Evolutionary conservation across 345 rosid genomes (phyloP).

Genomic region (Gossypium turneri): DNA sequence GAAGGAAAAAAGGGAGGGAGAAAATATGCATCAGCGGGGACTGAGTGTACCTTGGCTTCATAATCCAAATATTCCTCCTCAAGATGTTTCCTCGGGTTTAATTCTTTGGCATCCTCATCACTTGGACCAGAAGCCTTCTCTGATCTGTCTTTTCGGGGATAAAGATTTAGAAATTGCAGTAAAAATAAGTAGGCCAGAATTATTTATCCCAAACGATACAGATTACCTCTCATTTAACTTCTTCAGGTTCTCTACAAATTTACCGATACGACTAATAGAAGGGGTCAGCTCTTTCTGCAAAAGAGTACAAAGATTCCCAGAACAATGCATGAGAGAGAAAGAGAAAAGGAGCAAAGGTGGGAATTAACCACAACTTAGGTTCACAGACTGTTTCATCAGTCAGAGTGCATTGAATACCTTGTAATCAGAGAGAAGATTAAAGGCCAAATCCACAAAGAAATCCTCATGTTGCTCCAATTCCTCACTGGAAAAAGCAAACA

Average conservation of each 20-base stretch:
- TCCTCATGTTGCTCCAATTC: constrained; percentile 84
- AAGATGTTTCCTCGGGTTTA: constrained; percentile 71
- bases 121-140: constrained; percentile 39
- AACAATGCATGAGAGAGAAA: neutral
- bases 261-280: constrained; percentile 57
- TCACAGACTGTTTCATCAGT: neutral
- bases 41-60: constrained; percentile 68
- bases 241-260: constrained; percentile 86
- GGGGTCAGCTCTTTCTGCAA: constrained; percentile 80
- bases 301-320: constrained; percentile 10
- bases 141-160: constrained; percentile 42
- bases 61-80: constrained; percentile 88
- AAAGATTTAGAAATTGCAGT: constrained; percentile 20
- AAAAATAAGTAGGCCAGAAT: constrained; percentile 11
- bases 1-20: neutral
- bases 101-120: constrained; percentile 44
- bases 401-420: constrained; percentile 41
- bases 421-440: constrained; percentile 61
- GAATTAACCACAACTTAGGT: neutral
- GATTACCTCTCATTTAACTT: constrained; percentile 61
- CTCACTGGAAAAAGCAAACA: constrained; percentile 46
- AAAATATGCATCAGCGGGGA: neutral
- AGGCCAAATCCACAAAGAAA: constrained; percentile 62
- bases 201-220: constrained; percentile 9
- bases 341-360: neutral